Base-by-base conservation (phyloP, 805 yeast genomes). In the Candida khao-thaluensis region DNA sequence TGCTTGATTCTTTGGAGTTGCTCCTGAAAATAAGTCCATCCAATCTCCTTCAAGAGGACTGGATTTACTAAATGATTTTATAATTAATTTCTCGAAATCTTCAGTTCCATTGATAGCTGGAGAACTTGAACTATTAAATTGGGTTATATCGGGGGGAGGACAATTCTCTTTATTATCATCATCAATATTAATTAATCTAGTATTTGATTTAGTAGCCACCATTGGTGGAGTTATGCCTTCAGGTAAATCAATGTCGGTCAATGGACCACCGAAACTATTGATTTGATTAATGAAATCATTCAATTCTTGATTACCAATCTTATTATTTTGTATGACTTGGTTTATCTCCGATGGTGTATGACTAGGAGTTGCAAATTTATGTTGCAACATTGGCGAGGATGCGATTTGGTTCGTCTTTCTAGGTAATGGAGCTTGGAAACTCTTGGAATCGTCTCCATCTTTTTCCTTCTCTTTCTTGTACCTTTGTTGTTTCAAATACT, bases 171-270 rank as follows among this genome's bases (percentile, higher is more conserved):
- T 64, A 14, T 53, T 50, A 37, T 47, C 50, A 12, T 69, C 77
- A 41, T 71, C 75, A n/a, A 76, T 44, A 43, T 73, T 75, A 32
- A 76, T 76, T 16, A 76, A 67, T 28, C 79, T 64, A 3, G 81
- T 76, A 48, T 75, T 76, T 29, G 72, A 57, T 50, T 76, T 76
- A 4, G 75, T 73, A n/a, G 81, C 81, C 57, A 65, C 64, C 75
- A 61, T 71, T 45, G 72, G 72, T 36, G 71, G 75, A 5, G 72
- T 67, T 4, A 53, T 51, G 4, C 66, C 68, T 31, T 41, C 37
- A 5, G 73, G 73, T 28, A 69, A 47, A 44, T 70, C 76, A 9
- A 70, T 67, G 43, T 70, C 76, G 10, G 76, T 70, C 38, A 69
- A 55, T 4, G 76, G 76, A 1, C 74, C 75, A 2, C 74, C 74